phyloP scores from a whole-genome alignment of 2,329 filamentous ascomycete species.

The Clonostachys solani region DNA sequence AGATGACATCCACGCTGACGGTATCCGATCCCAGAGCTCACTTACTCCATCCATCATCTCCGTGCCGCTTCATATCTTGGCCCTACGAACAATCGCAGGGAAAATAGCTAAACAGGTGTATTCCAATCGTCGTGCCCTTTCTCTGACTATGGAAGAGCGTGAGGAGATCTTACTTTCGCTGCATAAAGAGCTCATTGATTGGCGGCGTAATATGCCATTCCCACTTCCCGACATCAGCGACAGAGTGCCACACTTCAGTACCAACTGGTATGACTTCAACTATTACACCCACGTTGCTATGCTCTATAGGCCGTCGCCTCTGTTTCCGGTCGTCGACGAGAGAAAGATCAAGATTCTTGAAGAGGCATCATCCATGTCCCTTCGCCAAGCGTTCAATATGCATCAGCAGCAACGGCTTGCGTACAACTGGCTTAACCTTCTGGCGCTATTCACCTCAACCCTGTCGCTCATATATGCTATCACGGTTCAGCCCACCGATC shows the following conservation, averaged over 20 bases:
- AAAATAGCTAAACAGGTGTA: constrained; percentile 32
- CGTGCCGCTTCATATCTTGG: constrained; percentile 34
- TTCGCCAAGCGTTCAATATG: constrained; percentile 32
- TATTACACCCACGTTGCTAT: constrained; percentile 39
- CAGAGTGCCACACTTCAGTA: constrained; percentile 35
- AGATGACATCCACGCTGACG: constrained; percentile 18
- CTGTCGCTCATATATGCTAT: constrained; percentile 37
- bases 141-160: constrained; percentile 12
- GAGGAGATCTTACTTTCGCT: constrained; percentile 24
- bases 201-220: constrained; percentile 38
- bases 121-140: constrained; percentile 13
- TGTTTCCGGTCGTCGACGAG: constrained; percentile 28
- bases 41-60: constrained; percentile 28
- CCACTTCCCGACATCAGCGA: constrained; percentile 29
- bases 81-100: constrained; percentile 32
- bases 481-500: constrained; percentile 27
- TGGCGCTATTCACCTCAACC: constrained; percentile 32
- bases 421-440: constrained; percentile 35
- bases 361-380: constrained; percentile 32
- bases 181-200: constrained; percentile 34
- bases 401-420: constrained; percentile 31
- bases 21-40: constrained; percentile 10
- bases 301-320: constrained; percentile 37
- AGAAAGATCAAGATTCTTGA: constrained; percentile 27
- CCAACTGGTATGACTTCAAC: constrained; percentile 41